Evolutionary conservation across 805 yeast species (phyloP).

Genomic region (Starmera dryadoides): DNA sequence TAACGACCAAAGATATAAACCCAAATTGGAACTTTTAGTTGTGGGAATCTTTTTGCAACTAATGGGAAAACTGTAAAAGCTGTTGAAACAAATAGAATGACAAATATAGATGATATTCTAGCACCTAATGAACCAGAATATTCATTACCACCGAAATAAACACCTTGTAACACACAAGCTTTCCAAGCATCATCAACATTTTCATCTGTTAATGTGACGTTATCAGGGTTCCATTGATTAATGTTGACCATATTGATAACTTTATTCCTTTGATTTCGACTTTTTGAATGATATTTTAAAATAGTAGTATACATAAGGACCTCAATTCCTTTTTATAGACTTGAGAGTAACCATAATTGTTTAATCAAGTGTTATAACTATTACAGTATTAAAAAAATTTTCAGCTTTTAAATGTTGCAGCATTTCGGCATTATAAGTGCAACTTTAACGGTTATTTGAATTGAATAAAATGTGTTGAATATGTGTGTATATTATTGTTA

Average conservation of each 20-base stretch:
- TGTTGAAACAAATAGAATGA: conserved; percentile 43
- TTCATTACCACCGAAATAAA: conserved; percentile 30
- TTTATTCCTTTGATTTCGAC: too few species aligned
- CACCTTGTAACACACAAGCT: conserved; percentile 34
- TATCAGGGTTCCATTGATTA: conserved; percentile 9
- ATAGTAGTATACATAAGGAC: too few species aligned
- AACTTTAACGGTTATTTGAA: too few species aligned
- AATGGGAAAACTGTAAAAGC: conserved; percentile 39
- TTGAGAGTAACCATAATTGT: too few species aligned
- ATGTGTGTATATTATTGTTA: too few species aligned
- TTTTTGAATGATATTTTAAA: too few species aligned
- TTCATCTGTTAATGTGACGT: conserved; percentile 22
- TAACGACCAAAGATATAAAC: conserved; percentile 24
- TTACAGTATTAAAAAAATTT: too few species aligned
- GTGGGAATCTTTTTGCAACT: conserved; percentile 30
- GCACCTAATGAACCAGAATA: conserved; percentile 38
- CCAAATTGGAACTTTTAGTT: conserved; percentile 34
- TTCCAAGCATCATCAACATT: conserved; percentile 30
- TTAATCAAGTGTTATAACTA: too few species aligned
- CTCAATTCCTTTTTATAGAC: too few species aligned
- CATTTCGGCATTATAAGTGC: too few species aligned
- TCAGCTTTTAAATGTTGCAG: too few species aligned
- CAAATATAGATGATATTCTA: conserved; percentile 53
- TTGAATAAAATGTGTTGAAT: too few species aligned
- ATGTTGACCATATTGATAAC: conserved; percentile 1